Conservation (phyloP, 2,329 filamentous ascomycete species). For the Mycosphaerella sp. region DNA sequence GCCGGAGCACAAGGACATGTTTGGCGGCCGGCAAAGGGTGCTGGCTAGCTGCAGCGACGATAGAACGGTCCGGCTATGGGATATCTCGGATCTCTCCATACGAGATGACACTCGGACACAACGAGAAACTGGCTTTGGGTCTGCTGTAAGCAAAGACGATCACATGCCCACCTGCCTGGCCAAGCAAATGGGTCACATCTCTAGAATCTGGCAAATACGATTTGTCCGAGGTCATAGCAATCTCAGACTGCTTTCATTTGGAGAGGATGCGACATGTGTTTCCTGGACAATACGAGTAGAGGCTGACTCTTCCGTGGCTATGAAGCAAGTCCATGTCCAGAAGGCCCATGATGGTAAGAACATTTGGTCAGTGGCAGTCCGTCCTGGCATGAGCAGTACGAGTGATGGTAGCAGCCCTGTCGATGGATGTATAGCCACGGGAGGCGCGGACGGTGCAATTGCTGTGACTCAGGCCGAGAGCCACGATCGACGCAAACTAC, state of each 20-base stretch:
- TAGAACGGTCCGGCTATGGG: conserved; percentile 81
- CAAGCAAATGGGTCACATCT: conserved; percentile 75
- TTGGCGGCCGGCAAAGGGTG: conserved; percentile 47
- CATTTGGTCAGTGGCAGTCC: conserved; percentile 66
- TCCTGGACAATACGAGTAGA: conserved; percentile 48
- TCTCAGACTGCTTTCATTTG: conserved; percentile 65
- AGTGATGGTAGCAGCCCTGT: background rate
- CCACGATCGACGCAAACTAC: background rate
- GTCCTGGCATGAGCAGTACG: background rate
- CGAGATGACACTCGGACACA: conserved; percentile 21
- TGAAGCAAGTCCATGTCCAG: conserved; percentile 53
- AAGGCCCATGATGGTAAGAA: conserved; percentile 78
- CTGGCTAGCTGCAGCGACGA: conserved; percentile 94
- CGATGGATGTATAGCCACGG: conserved; percentile 50
- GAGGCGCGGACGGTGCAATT: conserved; percentile 74
- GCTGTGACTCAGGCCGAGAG: conserved; percentile 15
- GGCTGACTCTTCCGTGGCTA: conserved; percentile 17
- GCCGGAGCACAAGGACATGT: conserved; percentile 33
- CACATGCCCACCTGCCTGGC: conserved; percentile 49
- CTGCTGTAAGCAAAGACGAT: conserved; percentile 32
- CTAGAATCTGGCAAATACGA: conserved; percentile 80
- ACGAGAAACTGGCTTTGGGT: conserved; percentile 44
- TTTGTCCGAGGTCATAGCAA: background rate
- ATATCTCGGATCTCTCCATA: conserved; percentile 55
- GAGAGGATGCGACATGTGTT: conserved; percentile 75